Evolutionary conservation across 352 stramenopile genomes (phyloP), one percentile per base, ranked within the genome.

Genomic region (Phytophthora syringae): DNA sequence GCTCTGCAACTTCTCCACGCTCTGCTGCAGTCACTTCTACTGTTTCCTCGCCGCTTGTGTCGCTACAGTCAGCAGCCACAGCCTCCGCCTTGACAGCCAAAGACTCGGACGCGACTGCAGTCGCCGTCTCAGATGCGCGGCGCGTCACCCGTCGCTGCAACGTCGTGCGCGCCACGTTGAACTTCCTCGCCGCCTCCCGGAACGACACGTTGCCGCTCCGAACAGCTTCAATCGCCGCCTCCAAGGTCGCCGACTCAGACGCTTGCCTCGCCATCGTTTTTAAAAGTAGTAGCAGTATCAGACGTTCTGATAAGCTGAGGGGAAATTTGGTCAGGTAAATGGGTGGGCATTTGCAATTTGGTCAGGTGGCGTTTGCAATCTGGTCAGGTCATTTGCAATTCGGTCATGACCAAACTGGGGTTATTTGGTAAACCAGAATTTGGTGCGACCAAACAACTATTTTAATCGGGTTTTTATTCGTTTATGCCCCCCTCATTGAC

Each of bases 151-250:
- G 88, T 48, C 88, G 83, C 67, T 96, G 88, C 42, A 96, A 58
- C 25, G 88, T 96, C 13, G 84, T 91, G 21, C 86, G 78, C 2
- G 84, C 74, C 24, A 96, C 79, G 16, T 72, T 66, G 67, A 84
- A 90, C 68, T 80, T 86, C 22, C 86, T 84, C 7, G 88, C 78
- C 2, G 86, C 88, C 64, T 93, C 73, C 12, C 88, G 81, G 22
- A 96, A 76, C 7, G 88, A 87, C 69, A 93, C 88, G 43, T 72
- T 74, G 30, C 77, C 72, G 25, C 71, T 71, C 2, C 77, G 52
- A 13, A 92, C 84, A 22, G 84, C 86, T 2, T 63, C 72, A 50
- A 94, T 89, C 21, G 86, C 86, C 47, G 78, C 74, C 54, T 87
- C 74, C 59, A 94, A 44, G 45, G 64, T 28, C 15, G 27, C 32